Evolutionary conservation across 306 rosid species (phyloP), one percentile per base, ranked within the genome.

Genomic region (Neltuma alba): DNA sequence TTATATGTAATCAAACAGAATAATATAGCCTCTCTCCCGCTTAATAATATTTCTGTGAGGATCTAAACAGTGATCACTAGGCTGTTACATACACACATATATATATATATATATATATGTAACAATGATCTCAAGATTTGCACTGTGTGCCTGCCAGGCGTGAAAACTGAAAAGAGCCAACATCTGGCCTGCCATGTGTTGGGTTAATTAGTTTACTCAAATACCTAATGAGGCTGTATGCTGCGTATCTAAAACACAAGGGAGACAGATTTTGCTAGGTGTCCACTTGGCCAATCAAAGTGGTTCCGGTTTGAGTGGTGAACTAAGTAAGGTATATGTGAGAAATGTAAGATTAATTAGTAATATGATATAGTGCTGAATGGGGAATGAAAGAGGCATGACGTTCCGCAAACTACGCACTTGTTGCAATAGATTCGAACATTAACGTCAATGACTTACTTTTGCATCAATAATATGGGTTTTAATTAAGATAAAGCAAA

Each of bases 401-500:
- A 79, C 85, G 74, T 88, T 72, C 72, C 55, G 69, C 68, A 81
- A 82, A 72, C 74, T 62, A 72, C 67, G 78, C 85, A 76, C 72
- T 79, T 66, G 74, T 76, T 72, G 31, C 37, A 62, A 78, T 81
- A 54, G 74, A 73, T 81, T 61, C 69, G 40, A 80, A 76, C 38
- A 82, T 78, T 78, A 42, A 80, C 75, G 60, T 79, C 77, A 72
- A 79, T 79, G 85, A 85, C 83, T 47, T 82, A 80, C 89, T 82
- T 82, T 82, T 67, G 74, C 83, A 78, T 82, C 83, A 85, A 67
- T 78, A 80, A 73, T 75, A 74, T 70, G 64, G 25, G 33, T 77
- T 81, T 81, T 75, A 85, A 86, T 3, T 64, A 84, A 79, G 76
- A 67, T 72, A 88, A 80, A 83, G 89, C 64, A 77, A 77, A 88